Base-by-base conservation (phyloP, 495 filamentous ascomycete species). In the Hypoxylon perforatum region DNA sequence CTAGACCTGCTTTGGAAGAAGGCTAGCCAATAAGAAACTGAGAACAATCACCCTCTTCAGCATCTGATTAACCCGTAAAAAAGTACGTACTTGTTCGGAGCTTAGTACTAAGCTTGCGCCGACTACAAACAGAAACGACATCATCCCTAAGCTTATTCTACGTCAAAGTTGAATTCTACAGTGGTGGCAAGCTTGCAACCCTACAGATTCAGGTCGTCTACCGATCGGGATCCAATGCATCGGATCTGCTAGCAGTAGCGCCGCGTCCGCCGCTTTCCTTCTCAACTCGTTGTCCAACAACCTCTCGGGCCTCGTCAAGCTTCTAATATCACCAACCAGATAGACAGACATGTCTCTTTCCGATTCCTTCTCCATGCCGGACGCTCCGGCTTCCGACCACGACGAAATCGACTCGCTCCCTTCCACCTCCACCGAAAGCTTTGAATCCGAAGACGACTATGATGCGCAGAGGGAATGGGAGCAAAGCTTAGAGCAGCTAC, bases 401-500 rank as follows among this genome's bases (percentile, higher is more conserved):
- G 89, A 92, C 62, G 91, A 93, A 4, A 73, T 93, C 71, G 90
- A 92, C 63, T 95, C 92, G 12, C 84, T 96, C 2, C 90, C 92
- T 35, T 94, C 91, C 46, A 85, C 88, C 59, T 84, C 88, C 35
- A 90, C 86, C 65, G 80, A 84, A 23, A 80, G 82, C 35, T 87
- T 89, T 53, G 79, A 82, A 55, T 81, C 82, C 46, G 82, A 87
- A 0, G 79, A 82, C n/a, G 81, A 88, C 22, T 90, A 88, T 23
- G 92, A 96, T 72, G 95, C 95, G 15, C 94, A 99, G 75, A 85
- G 83, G 17, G 94, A 99, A 76, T 99, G 95, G 95, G 89, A 92
- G 65, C 92, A 93, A 71, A 93, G 90, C 67, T 78, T 99, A 65
- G 91, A 97, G 79, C 95, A 99, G 78, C 77, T 98, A 46, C 92